Evolutionary conservation across 192 early-diverging fungal genomes (phyloP).

Genomic region (Coemansia sp.): DNA sequence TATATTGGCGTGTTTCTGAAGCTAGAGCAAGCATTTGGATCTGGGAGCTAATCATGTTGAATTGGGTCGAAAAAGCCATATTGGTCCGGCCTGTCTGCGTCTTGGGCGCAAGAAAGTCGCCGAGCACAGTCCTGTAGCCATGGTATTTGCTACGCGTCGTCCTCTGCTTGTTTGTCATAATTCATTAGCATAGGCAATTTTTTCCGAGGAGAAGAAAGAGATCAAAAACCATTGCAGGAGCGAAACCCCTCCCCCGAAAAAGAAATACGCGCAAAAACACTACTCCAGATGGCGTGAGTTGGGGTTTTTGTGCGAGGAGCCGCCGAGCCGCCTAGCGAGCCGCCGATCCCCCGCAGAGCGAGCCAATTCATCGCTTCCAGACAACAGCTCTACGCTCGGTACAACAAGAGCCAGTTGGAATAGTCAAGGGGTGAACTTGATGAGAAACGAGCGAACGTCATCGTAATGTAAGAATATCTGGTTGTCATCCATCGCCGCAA

Average conservation of each 20-base stretch:
- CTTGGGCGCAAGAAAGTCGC: slow-evolving; percentile 4
- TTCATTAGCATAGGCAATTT: background rate
- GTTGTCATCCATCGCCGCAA: slow-evolving; percentile 14
- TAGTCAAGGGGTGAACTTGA: background rate
- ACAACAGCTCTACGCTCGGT: background rate
- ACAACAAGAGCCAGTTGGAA: too few relatives aligned
- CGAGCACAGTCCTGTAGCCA: background rate
- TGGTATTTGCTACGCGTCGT: background rate
- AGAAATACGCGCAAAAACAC: too few relatives aligned
- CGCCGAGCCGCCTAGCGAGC: too few relatives aligned
- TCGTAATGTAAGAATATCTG: slow-evolving; percentile 1
- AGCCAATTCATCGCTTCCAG: too few relatives aligned
- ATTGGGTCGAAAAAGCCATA: slow-evolving; percentile 13
- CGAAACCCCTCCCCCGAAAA: background rate
- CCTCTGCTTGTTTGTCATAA: slow-evolving; percentile 3
- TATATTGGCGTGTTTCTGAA: slow-evolving; percentile 38
- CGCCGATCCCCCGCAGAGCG: too few relatives aligned
- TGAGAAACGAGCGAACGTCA: background rate
- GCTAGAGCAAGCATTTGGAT: slow-evolving; percentile 48
- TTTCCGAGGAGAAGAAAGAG: background rate
- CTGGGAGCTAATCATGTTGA: slow-evolving; percentile 32
- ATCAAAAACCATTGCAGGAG: background rate
- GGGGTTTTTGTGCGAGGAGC: too few relatives aligned
- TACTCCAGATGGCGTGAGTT: too few relatives aligned
- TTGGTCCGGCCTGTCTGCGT: slow-evolving; percentile 25